phyloP scores from a whole-genome alignment of 345 rosid genomes.

The Salix suchowensis region DNA sequence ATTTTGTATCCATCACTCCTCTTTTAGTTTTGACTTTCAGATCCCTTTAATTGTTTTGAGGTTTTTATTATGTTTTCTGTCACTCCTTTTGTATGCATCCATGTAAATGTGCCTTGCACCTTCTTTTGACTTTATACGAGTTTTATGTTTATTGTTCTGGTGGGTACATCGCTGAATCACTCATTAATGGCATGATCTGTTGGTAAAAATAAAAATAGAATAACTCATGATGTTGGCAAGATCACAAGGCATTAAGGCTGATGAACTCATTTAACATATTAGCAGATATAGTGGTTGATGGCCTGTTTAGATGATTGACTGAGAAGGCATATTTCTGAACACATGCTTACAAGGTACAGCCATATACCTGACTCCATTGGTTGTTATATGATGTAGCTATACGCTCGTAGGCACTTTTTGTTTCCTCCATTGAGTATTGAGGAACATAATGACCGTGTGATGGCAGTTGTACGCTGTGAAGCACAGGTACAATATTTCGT shows the following conservation, averaged over 20 bases:
- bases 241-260: neutral
- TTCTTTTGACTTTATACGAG: neutral
- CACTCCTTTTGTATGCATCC: neutral
- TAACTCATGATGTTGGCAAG: neutral
- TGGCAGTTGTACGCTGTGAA: conserved; percentile 82
- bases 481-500: conserved; percentile 53
- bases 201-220: neutral
- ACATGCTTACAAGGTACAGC: neutral
- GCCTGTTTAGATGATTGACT: neutral
- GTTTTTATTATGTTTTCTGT: neutral
- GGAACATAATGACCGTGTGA: conserved; percentile 71
- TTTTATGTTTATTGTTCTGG: neutral
- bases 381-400: conserved; percentile 48
- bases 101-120: neutral
- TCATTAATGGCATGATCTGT: neutral
- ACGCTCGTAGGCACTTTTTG: conserved; percentile 81
- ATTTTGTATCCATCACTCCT: neutral
- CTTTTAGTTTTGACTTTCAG: neutral
- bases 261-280: neutral
- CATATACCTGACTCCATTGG: conserved; percentile 8
- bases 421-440: conserved; percentile 78
- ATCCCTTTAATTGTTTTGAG: neutral
- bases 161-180: neutral
- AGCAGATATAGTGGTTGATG: neutral
- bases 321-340: neutral